Percentiles rank a stretch among this genome's conserved stretches.
Evolutionary conservation across 805 yeast species (phyloP).

Genomic region (Zygosaccharomyces siamensis): DNA sequence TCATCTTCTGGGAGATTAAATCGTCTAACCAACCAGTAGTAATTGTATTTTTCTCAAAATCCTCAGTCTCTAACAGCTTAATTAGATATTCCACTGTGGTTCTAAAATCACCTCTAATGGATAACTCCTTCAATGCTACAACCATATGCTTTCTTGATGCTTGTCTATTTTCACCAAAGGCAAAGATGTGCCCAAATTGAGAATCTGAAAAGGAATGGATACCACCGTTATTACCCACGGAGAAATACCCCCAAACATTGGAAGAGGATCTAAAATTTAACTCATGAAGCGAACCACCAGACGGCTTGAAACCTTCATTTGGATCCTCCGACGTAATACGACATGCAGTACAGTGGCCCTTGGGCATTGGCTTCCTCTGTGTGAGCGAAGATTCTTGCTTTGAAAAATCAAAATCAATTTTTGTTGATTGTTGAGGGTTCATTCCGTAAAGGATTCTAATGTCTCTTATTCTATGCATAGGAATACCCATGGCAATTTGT

Average conservation of each 20-base stretch:
- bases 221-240: constrained; percentile 93
- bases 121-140: constrained; percentile 92
- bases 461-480: constrained; percentile 90
- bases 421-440: constrained; percentile 88
- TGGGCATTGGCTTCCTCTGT: constrained; percentile 91
- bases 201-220: constrained; percentile 98
- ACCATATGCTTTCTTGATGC: constrained; percentile 99
- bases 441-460: constrained; percentile 91
- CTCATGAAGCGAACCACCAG: constrained; percentile 95
- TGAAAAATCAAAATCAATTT: constrained; percentile 85
- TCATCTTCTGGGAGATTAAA: constrained; percentile 83
- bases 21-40: constrained; percentile 99
- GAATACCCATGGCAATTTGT: constrained; percentile 99
- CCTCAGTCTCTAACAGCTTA: constrained; percentile 92
- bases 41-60: constrained; percentile 90
- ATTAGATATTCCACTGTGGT: constrained; percentile 97
- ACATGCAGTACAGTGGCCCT: constrained; percentile 98
- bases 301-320: constrained; percentile 98
- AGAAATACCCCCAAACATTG: constrained; percentile 99
- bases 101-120: constrained; percentile 97
- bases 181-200: constrained; percentile 98
- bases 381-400: constrained; percentile 63
- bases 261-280: constrained; percentile 95
- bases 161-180: constrained; percentile 97
- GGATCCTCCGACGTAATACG: constrained; percentile 99